Conservation (phyloP, 2,329 filamentous ascomycete species). For the Fusarium devonianum region DNA sequence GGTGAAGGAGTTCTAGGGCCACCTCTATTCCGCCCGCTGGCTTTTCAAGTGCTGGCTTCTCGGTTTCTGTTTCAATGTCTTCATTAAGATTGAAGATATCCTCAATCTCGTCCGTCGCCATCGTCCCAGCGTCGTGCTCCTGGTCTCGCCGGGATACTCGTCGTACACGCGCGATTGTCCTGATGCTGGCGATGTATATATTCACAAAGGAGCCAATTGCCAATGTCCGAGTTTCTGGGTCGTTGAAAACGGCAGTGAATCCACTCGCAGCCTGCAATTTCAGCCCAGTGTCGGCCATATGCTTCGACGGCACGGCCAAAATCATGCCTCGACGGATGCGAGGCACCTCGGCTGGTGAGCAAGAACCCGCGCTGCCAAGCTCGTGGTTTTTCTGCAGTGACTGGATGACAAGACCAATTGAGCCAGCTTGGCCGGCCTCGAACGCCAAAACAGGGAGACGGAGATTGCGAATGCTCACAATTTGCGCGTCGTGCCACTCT, state of each 20-base stretch:
- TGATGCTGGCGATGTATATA: conserved; percentile 86
- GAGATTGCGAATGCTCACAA: conserved; percentile 88
- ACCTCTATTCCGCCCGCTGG: conserved; percentile 57
- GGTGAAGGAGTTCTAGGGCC: conserved; percentile 72
- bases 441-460: conserved; percentile 81
- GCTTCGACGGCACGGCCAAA: conserved; percentile 67
- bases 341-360: conserved; percentile 40
- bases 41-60: conserved; percentile 31
- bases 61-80: conserved; percentile 49
- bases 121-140: conserved; percentile 37
- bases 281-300: conserved; percentile 63
- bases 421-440: conserved; percentile 84
- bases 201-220: conserved; percentile 75
- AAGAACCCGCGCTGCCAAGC: conserved; percentile 7
- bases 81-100: conserved; percentile 67
- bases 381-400: conserved; percentile 26
- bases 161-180: conserved; percentile 79
- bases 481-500: conserved; percentile 81
- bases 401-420: conserved; percentile 78
- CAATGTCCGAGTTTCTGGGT: conserved; percentile 68
- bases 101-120: conserved; percentile 52
- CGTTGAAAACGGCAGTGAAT: conserved; percentile 74
- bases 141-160: conserved; percentile 52
- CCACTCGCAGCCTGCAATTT: conserved; percentile 71
- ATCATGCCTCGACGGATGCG: conserved; percentile 83